Conservation (phyloP, 805 yeast species). For the Saccharomycopsis selenospora region DNA sequence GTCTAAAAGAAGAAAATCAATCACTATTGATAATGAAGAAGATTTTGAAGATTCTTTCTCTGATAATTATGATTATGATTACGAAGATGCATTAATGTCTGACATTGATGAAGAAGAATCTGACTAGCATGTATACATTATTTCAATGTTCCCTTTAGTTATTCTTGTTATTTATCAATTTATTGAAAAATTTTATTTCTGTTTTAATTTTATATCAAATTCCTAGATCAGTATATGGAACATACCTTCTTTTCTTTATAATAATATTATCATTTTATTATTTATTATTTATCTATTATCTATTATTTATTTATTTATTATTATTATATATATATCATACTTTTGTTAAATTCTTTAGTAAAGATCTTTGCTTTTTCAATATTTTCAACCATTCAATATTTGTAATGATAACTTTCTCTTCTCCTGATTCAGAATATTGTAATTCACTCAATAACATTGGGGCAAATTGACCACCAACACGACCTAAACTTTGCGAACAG, state of each 20-base stretch:
- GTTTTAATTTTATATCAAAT: no score
- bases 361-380: constrained; percentile 36
- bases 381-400: constrained; percentile 38
- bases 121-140: no score
- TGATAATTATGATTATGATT: constrained; percentile 8
- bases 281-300: not conserved
- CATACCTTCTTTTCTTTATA: not conserved
- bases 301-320: not conserved
- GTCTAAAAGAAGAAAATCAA: constrained; percentile 14
- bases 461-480: constrained; percentile 68
- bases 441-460: constrained; percentile 39
- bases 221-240: no score
- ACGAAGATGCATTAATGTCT: constrained; percentile 18
- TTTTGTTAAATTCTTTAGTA: constrained; percentile 22
- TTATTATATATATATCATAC: not conserved
- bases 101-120: constrained; percentile 20
- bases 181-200: no score
- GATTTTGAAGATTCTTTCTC: constrained; percentile 11
- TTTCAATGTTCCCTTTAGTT: no score
- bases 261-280: not conserved
- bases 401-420: constrained; percentile 25
- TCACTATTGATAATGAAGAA: constrained; percentile 17
- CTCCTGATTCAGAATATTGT: constrained; percentile 20
- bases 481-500: constrained; percentile 77
- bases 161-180: no score